Evolutionary conservation across 305 asterid species (phyloP).

Genomic region (Rubia balearica): DNA sequence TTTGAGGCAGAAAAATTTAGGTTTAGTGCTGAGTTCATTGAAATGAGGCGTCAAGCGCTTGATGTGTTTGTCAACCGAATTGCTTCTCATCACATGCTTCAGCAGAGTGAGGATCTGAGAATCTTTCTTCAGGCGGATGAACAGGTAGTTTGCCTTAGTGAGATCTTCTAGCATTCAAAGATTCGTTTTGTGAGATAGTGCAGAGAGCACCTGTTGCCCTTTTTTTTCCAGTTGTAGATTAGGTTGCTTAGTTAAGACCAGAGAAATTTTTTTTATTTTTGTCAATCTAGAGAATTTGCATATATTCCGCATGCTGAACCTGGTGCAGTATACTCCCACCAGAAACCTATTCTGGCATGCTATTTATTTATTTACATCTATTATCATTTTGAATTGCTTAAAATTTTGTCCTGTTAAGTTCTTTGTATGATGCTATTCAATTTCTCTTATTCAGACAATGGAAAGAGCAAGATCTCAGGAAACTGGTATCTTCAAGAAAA

Average conservation of each 20-base stretch:
- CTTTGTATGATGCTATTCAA: slow-evolving; percentile 7
- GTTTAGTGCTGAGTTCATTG: slow-evolving; percentile 96
- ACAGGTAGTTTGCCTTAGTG: slow-evolving; percentile 28
- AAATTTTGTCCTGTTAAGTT: slow-evolving; percentile 5
- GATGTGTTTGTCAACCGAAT: slow-evolving; percentile 78
- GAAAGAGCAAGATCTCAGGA: slow-evolving; percentile 93
- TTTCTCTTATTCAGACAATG: slow-evolving; percentile 59
- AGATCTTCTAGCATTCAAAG: background rate
- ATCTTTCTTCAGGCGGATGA: slow-evolving; percentile 46
- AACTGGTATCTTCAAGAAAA: slow-evolving; percentile 76
- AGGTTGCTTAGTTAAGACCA: background rate
- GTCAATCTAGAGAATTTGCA: background rate
- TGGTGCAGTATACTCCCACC: background rate
- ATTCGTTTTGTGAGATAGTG: background rate
- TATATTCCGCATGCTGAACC: background rate
- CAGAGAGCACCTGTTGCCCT: background rate
- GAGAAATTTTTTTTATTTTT: background rate
- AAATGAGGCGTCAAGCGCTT: slow-evolving; percentile 91
- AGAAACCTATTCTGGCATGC: background rate
- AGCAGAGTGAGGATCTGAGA: slow-evolving; percentile 63
- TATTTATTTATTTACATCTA: background rate
- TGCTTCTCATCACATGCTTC: slow-evolving; percentile 83
- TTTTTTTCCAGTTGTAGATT: background rate
- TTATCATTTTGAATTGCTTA: background rate
- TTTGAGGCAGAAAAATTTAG: slow-evolving; percentile 70